Evolutionary conservation across 2,329 filamentous ascomycete genomes (phyloP), one percentile per base, ranked within the genome.

Genomic region (Cladobotryum mycophilum): DNA sequence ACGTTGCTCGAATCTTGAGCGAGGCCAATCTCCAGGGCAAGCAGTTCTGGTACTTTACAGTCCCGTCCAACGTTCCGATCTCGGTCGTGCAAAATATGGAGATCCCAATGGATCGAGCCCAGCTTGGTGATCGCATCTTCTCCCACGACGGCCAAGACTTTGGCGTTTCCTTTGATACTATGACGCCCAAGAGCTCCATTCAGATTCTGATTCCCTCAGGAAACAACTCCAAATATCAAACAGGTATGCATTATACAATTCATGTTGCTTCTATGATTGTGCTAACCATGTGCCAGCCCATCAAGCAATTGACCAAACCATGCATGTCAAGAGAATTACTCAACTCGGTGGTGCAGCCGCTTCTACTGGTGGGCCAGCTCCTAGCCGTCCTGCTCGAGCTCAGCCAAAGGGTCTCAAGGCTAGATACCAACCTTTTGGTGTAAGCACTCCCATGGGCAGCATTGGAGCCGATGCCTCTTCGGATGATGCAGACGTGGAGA

Each of bases 21-120:
- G 72, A 79, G 51, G 75, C 76, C 49, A 79, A 80, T 58, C 64
- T 85, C 7, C 71, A 81, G 50, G 84, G 84, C 55, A 89, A 89
- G 71, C 83, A 90, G 64, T 74, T 90, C 53, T 91, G 86, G 87
- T 88, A 89, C 64, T 88, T 91, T 59, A 88, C 84, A 9, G 83
- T 85, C 3, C 87, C 87, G 2, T 78, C 82, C 5, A 81, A 80
- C 11, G 70, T 89, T 3, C 81, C 86, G n/a, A 76, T 90, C 51
- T 81, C 79, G 11, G 75, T 85, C 1, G 70, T 90, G 43, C 79
- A 82, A 61, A 76, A 84, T 56, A 71, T 89, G 54, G 76, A 83
- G 36, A 76, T 88, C 40, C 76, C 76, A 9, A 63, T 81, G 59
- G 77, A 81, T 51, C 74, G 78, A 47, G 75, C 77, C 2, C 69